Conservation (phyloP, 2,329 filamentous ascomycete species). For the Phoma sp. region DNA sequence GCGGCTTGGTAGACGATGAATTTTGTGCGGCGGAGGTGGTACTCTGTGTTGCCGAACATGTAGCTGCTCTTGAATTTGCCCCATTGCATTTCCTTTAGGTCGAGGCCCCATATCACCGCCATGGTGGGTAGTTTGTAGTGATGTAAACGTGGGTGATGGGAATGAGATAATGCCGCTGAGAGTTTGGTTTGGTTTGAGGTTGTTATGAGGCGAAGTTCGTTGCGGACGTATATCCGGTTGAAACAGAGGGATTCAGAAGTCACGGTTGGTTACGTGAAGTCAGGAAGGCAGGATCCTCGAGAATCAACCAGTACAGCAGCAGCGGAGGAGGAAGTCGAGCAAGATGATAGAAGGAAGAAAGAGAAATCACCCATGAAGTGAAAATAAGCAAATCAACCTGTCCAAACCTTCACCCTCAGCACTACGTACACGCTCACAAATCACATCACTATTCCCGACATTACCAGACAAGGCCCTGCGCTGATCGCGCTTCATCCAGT, state of each 20-base stretch:
- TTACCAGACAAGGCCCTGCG: neutral
- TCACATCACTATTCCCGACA: constrained; percentile 7
- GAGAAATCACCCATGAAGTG: neutral
- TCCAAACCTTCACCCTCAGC: constrained; percentile 1
- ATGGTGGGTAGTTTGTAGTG: constrained; percentile 25
- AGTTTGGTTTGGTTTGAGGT: neutral
- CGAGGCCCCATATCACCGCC: constrained; percentile 64
- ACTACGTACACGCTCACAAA: constrained; percentile 9
- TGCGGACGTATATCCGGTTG: neutral
- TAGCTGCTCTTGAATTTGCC: constrained; percentile 64
- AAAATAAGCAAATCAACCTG: neutral
- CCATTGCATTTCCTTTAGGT: constrained; percentile 66
- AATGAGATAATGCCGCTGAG: too few species aligned
- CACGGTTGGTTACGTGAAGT: too few species aligned
- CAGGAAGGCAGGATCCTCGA: too few species aligned
- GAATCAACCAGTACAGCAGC: too few species aligned
- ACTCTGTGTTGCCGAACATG: constrained; percentile 62
- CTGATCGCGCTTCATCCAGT: constrained; percentile 3
- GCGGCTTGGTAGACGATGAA: constrained; percentile 68
- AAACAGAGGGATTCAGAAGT: too few species aligned
- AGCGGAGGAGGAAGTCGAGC: too few species aligned
- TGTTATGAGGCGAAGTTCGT: neutral
- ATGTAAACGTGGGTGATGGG: neutral
- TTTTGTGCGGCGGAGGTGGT: constrained; percentile 64
- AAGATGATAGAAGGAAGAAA: neutral